phyloP scores from a whole-genome alignment of 352 stramenopile species.

The Globisporangium middletonii region DNA sequence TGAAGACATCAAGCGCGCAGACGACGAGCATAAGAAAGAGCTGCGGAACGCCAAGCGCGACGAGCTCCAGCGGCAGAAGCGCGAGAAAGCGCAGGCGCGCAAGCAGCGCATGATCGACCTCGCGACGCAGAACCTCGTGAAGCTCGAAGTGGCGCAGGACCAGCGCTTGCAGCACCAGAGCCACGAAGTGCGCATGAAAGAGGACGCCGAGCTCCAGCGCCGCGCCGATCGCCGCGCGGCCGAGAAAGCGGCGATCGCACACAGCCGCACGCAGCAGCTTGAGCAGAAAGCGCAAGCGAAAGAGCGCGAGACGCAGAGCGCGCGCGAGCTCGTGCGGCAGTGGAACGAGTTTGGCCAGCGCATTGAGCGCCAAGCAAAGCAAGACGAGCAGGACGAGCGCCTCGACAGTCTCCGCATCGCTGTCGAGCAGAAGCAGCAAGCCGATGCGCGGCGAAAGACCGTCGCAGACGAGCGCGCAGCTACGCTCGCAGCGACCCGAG shows the following conservation, averaged over 20 bases:
- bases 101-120: conserved; percentile 86
- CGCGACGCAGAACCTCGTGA: conserved; percentile 62
- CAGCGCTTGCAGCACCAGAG: conserved; percentile 55
- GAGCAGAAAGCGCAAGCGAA: conserved; percentile 36
- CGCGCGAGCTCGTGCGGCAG: conserved; percentile 39
- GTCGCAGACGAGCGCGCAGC: conserved; percentile 33
- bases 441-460: conserved; percentile 53
- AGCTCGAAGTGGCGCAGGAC: conserved; percentile 61
- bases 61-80: conserved; percentile 51
- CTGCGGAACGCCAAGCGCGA: conserved; percentile 56
- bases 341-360: conserved; percentile 66
- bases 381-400: conserved; percentile 58
- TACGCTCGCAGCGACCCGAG: conserved; percentile 24
- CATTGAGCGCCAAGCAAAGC: conserved; percentile 43
- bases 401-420: conserved; percentile 57
- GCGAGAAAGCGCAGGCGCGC: conserved; percentile 42
- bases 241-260: conserved; percentile 56
- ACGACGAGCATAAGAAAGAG: conserved; percentile 68
- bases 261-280: conserved; percentile 54
- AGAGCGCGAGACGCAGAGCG: conserved; percentile 32
- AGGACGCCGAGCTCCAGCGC: conserved; percentile 56
- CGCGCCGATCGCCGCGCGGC: conserved; percentile 54
- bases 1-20: conserved; percentile 66
- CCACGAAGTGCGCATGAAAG: conserved; percentile 62
- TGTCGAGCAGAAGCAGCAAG: conserved; percentile 71